Conservation (phyloP, 495 filamentous ascomycete species). For the Bombardia bombarda region DNA sequence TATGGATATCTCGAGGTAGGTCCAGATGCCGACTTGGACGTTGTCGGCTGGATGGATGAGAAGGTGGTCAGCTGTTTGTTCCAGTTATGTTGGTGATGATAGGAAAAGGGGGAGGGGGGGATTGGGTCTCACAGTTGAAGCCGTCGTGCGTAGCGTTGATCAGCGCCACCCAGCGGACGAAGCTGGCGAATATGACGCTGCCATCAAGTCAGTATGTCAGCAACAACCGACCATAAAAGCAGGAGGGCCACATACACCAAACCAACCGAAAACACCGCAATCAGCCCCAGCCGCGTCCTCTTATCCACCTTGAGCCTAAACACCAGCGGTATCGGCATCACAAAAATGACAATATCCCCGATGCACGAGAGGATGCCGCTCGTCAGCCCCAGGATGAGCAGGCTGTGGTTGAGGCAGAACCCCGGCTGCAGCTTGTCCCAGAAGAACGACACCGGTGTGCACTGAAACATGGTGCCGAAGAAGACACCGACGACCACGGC, state of each 20-base stretch:
- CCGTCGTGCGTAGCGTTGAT: not conserved
- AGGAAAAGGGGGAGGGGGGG: not conserved
- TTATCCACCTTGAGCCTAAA: conserved; percentile 3
- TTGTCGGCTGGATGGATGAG: conserved; percentile 2
- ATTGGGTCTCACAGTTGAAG: conserved; percentile 4
- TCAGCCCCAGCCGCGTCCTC: conserved; percentile 3
- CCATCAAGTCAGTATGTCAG: not conserved
- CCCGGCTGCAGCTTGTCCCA: conserved; percentile 3
- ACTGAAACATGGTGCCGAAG: conserved; percentile 8
- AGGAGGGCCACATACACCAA: conserved; percentile 3
- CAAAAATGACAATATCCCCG: conserved; percentile 9
- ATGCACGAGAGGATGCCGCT: conserved; percentile 1
- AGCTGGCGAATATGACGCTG: conserved; percentile 6
- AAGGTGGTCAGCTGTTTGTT: too few species aligned
- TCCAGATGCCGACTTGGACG: conserved; percentile 10
- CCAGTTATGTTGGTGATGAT: not conserved
- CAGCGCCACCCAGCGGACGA: conserved; percentile 9
- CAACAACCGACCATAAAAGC: not conserved
- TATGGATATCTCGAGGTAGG: conserved; percentile 13
- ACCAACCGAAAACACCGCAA: conserved; percentile 8
- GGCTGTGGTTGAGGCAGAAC: not conserved
- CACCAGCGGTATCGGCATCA: conserved; percentile 12
- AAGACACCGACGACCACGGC: conserved; percentile 1
- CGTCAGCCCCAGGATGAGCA: conserved; percentile 6
- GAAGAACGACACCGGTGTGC: conserved; percentile 7